Evolutionary conservation across 2,329 filamentous ascomycete genomes (phyloP).

Genomic region (Fusarium sp.): DNA sequence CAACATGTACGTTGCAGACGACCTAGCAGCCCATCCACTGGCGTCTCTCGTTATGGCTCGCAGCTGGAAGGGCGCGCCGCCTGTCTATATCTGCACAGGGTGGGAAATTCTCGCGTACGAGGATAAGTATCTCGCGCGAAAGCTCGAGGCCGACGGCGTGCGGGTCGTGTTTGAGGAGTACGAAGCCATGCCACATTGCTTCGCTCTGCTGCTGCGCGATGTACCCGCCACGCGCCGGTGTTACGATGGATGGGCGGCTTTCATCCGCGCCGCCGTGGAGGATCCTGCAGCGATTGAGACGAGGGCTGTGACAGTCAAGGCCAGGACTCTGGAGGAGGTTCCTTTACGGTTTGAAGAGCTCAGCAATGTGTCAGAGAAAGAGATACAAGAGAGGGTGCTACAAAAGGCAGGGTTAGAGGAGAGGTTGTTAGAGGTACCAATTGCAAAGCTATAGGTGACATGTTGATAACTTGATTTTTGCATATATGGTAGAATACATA

Average conservation of each 20-base stretch:
- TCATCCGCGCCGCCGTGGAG: constrained; percentile 61
- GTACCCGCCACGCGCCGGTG: constrained; percentile 62
- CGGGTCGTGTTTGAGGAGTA: constrained; percentile 77
- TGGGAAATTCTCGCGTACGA: constrained; percentile 81
- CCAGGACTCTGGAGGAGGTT: constrained; percentile 64
- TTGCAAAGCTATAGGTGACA: constrained; percentile 45
- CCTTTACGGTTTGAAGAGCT: constrained; percentile 58
- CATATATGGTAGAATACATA: background rate
- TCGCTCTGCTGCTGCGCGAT: constrained; percentile 67
- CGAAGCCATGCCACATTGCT: constrained; percentile 85
- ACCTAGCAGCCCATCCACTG: constrained; percentile 73
- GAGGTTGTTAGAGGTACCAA: constrained; percentile 4
- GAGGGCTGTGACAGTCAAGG: constrained; percentile 60
- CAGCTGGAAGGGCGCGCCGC: constrained; percentile 73
- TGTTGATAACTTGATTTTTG: constrained; percentile 40
- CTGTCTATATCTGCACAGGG: constrained; percentile 76
- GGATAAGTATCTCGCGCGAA: constrained; percentile 68
- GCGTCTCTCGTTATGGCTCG: constrained; percentile 70
- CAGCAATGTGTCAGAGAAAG: constrained; percentile 57
- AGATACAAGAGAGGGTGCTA: constrained; percentile 56
- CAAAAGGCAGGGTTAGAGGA: constrained; percentile 38
- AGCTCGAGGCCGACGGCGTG: constrained; percentile 68
- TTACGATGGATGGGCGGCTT: constrained; percentile 67
- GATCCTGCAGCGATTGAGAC: constrained; percentile 51
- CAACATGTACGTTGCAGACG: constrained; percentile 67